Conservation (phyloP, 2,329 filamentous ascomycete genomes). For the Cercospora sp. region DNA sequence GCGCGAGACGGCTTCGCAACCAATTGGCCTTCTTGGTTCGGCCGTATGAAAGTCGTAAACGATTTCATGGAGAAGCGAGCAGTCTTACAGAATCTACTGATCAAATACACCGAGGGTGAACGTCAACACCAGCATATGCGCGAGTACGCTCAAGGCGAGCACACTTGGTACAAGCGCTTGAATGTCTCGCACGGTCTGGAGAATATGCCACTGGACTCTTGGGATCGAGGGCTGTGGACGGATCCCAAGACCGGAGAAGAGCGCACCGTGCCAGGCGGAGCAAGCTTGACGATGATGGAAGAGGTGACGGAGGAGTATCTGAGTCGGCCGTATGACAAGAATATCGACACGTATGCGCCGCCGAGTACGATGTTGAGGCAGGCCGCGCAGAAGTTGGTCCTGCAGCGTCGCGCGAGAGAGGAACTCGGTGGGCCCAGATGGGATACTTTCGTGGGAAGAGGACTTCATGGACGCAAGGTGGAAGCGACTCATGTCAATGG, state of each 20-base stretch:
- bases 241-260: constrained; percentile 22
- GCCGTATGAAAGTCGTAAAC: constrained; percentile 43
- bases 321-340: constrained; percentile 40
- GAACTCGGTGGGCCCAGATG: constrained; percentile 36
- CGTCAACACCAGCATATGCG: constrained; percentile 51
- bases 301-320: constrained; percentile 45
- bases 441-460: constrained; percentile 36
- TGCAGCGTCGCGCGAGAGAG: constrained; percentile 48
- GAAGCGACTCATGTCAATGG: neutral
- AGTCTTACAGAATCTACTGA: constrained; percentile 52
- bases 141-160: constrained; percentile 48
- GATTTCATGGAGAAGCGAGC: constrained; percentile 52
- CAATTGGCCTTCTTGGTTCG: constrained; percentile 49
- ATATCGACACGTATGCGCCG: constrained; percentile 47
- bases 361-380: constrained; percentile 49
- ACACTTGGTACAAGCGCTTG: constrained; percentile 53
- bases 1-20: constrained; percentile 48
- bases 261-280: constrained; percentile 42
- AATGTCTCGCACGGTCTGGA: constrained; percentile 50
- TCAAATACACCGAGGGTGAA: constrained; percentile 55
- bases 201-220: constrained; percentile 49
- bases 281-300: constrained; percentile 49
- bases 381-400: constrained; percentile 50
- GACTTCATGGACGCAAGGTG: neutral
- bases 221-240: constrained; percentile 45